phyloP scores from a whole-genome alignment of 169 alveolate genomes.

The Cystoisospora suis region DNA sequence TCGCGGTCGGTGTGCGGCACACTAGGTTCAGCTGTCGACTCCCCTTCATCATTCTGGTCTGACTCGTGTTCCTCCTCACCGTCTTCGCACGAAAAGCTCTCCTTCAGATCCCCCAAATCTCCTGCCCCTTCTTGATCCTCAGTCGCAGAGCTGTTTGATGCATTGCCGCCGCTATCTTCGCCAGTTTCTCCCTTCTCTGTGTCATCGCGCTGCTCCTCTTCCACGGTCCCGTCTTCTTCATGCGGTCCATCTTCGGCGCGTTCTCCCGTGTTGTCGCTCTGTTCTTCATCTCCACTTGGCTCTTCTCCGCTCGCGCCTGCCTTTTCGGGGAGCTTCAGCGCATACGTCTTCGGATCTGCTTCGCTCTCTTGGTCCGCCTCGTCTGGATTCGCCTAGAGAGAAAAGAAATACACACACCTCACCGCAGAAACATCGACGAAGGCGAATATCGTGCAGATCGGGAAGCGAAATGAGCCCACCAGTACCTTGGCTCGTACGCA shows the following conservation, averaged over 20 bases:
- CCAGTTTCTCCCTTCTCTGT: not conserved
- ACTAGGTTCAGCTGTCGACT: not conserved
- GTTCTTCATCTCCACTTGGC: slow-evolving; percentile 16
- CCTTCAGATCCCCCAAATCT: not conserved
- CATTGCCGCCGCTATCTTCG: not conserved
- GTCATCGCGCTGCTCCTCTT: not conserved
- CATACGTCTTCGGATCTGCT: not conserved
- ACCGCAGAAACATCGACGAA: too few relatives aligned
- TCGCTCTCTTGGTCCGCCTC: slow-evolving; percentile 14
- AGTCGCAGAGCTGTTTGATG: not conserved
- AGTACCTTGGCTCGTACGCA: too few relatives aligned
- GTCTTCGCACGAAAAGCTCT: not conserved
- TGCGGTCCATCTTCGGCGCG: not conserved
- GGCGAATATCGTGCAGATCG: too few relatives aligned
- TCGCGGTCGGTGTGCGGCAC: too few relatives aligned
- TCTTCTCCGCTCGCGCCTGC: slow-evolving; percentile 3
- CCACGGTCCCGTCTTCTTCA: not conserved
- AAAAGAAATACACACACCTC: too few relatives aligned
- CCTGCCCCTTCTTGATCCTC: not conserved
- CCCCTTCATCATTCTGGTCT: not conserved
- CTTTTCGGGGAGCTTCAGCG: not conserved
- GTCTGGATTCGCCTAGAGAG: too few relatives aligned
- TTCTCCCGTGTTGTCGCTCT: slow-evolving; percentile 28
- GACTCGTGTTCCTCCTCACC: not conserved
- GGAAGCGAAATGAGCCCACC: too few relatives aligned